Evolutionary conservation across 257 asterid species (phyloP), one percentile per base, ranked within the genome.

Genomic region (Perilla frutescens): DNA sequence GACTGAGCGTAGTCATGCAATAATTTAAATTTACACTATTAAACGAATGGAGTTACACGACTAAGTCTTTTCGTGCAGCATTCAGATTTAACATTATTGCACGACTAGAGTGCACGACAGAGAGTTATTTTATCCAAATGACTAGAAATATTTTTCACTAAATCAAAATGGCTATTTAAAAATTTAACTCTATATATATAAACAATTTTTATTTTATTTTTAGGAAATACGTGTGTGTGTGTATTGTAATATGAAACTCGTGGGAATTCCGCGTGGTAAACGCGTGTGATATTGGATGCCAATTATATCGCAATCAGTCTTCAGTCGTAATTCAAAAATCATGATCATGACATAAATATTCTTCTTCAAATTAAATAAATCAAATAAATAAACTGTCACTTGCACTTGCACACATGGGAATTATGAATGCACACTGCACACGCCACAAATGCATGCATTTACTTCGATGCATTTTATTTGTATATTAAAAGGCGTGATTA

Each of bases 341-440:
- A 12, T 66, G 73, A 56, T 12, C 5, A 1, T 13, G 79, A 61
- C 72, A 74, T 12, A 8, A 8, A 39, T 37, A 49, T 47, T 26
- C 51, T 40, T 57, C 45, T 20, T 14, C 36, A 8, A 58, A 45
- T 34, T 31, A 48, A 14, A 73, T 49, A 53, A 66, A 58, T 29
- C 8, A 37, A 47, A 29, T 0, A 34, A 43, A 1, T 7, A 44
- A 26, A 10, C 14, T 59, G 51, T 11, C 40, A 20, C 50, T 61
- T 3, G 7, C n/a, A 36, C 32, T 15, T 47, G 8, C n/a, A 9
- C 80, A 58, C 63, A 59, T 68, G 71, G 60, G 70, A 70, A 55
- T 48, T 63, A 40, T 54, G 76, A 41, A 11, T 37, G 13, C 59
- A 31, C 7, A 12, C 66, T 20, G 26, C 26, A 44, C 44, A 20